Evolutionary conservation across 2,329 filamentous ascomycete species (phyloP), one percentile per base, ranked within the genome.

Genomic region (Chaetomium sp.): DNA sequence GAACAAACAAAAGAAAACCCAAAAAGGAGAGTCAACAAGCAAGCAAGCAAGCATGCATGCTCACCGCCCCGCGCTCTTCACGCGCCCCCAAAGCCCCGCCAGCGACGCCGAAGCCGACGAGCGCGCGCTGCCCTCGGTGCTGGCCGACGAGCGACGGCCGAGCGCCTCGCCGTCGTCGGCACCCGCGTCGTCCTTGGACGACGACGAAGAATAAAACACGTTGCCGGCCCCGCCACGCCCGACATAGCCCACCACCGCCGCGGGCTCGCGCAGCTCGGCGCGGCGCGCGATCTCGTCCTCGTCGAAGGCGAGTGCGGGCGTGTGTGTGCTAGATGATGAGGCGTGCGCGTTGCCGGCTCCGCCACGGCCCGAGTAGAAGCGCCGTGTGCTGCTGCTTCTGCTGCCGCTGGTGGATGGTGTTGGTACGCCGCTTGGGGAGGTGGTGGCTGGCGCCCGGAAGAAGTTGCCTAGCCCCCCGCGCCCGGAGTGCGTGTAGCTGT

Each of bases 151-250:
- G 33, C 65, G 63, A 16, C 68, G 63, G 0, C n/a, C 13, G 19
- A 66, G 57, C 27, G 47, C 16, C n/a, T 33, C 57, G 3, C 57
- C 57, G 5, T 55, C 57, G 1, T 16, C 50, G 4, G 54, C 60
- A 0, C 5, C 60, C 0, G 2, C 53, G 6, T 54, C 61, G 0
- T 16, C 51, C 7, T 57, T 57, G 3, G 7, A 21, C 4, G 19
- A 13, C 2, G n/a, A 33, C 9, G 7, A 31, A 29, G 27, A 23
- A 21, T 68, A 71, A 70, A 77, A 78, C 68, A 81, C 72, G 78
- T 90, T 90, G 68, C 86, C 87, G 25, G 85, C 86, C 61, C 87
- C 87, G 67, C 87, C 87, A 54, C 87, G 85, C 66, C 87, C 87
- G 69, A 88, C 83, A 76, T 87, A 81, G 77, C 29, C 31, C 19